These are phyloP conservation scores for Nakaseomyces kungkrabaensis DNA, from an alignment of 1,139 yeast species.

Conservation along the genomic window DNA sequence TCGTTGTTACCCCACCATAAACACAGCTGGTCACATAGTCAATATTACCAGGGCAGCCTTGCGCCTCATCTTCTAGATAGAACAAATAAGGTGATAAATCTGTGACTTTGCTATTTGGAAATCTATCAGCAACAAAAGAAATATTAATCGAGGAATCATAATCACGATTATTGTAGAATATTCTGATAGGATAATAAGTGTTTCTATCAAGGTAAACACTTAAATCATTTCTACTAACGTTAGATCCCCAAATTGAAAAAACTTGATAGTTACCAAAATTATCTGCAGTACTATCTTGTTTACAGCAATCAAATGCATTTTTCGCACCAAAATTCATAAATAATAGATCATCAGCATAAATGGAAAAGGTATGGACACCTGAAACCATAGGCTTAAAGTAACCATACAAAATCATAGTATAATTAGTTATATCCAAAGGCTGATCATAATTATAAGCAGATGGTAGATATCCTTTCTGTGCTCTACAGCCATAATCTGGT, in stretches of 20 bases:
- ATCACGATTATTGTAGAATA: neutral
- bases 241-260: neutral
- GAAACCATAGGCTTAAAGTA: neutral
- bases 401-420: neutral
- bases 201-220: neutral
- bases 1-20: neutral
- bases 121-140: neutral
- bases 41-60: neutral
- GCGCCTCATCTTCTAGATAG: neutral
- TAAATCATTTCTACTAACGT: neutral
- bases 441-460: neutral
- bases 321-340: neutral
- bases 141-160: neutral
- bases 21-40: neutral
- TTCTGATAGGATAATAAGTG: neutral
- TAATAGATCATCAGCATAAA: neutral
- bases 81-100: neutral
- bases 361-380: neutral
- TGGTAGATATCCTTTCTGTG: neutral
- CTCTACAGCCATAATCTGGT: neutral
- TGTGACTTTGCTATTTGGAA: neutral
- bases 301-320: neutral
- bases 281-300: neutral
- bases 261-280: neutral
- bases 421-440: neutral